Evolutionary conservation across 805 yeast species (phyloP).

Genomic region (Yamadazyma laniorum): DNA sequence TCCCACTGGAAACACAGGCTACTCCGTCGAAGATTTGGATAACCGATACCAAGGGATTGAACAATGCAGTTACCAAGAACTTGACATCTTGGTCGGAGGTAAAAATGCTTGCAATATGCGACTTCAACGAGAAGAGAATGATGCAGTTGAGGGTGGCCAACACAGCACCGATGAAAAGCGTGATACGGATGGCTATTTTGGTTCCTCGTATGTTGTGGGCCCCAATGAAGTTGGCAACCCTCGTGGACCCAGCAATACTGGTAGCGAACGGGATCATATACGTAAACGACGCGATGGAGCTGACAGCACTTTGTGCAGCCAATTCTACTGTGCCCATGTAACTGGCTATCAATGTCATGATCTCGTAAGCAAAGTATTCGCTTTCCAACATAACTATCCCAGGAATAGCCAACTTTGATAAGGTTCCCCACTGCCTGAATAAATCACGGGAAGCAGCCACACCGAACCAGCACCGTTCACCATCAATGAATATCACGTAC

Average conservation of each 20-base stretch:
- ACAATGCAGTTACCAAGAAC: slow-evolving; percentile 47
- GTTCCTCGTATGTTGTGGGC: slow-evolving; percentile 41
- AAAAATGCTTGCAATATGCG: slow-evolving; percentile 55
- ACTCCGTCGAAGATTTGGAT: slow-evolving; percentile 70
- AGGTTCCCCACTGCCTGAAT: slow-evolving; percentile 34
- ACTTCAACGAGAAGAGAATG: slow-evolving; percentile 45
- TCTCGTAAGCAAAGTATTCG: slow-evolving; percentile 46
- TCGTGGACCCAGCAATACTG: slow-evolving; percentile 43
- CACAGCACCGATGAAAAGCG: slow-evolving; percentile 28
- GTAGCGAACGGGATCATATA: slow-evolving; percentile 48
- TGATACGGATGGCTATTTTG: slow-evolving; percentile 31
- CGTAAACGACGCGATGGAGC: slow-evolving; percentile 44
- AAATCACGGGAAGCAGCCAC: slow-evolving; percentile 34
- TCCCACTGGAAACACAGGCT: slow-evolving; percentile 70
- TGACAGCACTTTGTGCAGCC: slow-evolving; percentile 53
- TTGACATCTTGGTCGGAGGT: slow-evolving; percentile 61
- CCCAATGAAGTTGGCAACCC: slow-evolving; percentile 46
- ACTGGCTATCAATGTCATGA: slow-evolving; percentile 45
- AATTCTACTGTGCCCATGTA: slow-evolving; percentile 48
- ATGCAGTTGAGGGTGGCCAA: slow-evolving; percentile 41
- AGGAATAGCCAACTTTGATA: slow-evolving; percentile 41
- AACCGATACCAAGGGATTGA: slow-evolving; percentile 60
- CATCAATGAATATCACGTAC: slow-evolving; percentile 52
- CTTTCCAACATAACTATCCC: slow-evolving; percentile 47
- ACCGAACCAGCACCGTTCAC: slow-evolving; percentile 72